Base-by-base conservation (phyloP, 2,329 filamentous ascomycete species). In the Lasiodiplodia gonubiensis region DNA sequence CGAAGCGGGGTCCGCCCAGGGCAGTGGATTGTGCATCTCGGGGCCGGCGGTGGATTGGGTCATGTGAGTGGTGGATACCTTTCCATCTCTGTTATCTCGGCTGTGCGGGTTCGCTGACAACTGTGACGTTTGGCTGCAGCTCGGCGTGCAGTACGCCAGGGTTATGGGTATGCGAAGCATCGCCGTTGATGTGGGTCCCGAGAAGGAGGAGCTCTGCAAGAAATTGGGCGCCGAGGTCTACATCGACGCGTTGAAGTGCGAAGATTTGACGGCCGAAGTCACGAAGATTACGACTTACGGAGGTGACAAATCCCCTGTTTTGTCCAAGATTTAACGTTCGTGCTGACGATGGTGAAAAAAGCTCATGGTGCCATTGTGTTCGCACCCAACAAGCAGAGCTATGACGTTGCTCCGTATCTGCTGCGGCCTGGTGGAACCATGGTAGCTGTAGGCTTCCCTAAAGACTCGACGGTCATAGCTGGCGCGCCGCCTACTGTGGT, bases 131-230 rank as follows among this genome's bases (percentile, higher is more conserved):
- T 23, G 7, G 55, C 70, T 75, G 27, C 75, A 72, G n/a, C 70
- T 77, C 85, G 25, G 84, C 81, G 1, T 84, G 83, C 83, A 84
- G 88, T 67, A 87, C 78, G 18, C 85, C 85, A 0, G 85, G 77
- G 67, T 78, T 12, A 61, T 61, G 57, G 57, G 86, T 0, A 82
- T 87, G 75, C 79, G 85, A 5, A 80, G 85, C 1, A 85, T 88
- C 57, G 86, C 86, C 16, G 80, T 88, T 23, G 86, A 88, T 68
- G 82, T 61, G 23, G 57, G 57, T 12, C 25, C 57, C 8, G 57
- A 61, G 16, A 61, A 61, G 39, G 80, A 0, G 85, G 85, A 3
- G 78, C 73, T 87, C 0, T 80, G 80, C 16, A 64, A 82, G 61
- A 76, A 80, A 64, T 81, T 86, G 72, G 86, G 86, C 2, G 85